Evolutionary conservation across 1,284 basidiomycete species (phyloP).

Genomic region (Athelia sp.): DNA sequence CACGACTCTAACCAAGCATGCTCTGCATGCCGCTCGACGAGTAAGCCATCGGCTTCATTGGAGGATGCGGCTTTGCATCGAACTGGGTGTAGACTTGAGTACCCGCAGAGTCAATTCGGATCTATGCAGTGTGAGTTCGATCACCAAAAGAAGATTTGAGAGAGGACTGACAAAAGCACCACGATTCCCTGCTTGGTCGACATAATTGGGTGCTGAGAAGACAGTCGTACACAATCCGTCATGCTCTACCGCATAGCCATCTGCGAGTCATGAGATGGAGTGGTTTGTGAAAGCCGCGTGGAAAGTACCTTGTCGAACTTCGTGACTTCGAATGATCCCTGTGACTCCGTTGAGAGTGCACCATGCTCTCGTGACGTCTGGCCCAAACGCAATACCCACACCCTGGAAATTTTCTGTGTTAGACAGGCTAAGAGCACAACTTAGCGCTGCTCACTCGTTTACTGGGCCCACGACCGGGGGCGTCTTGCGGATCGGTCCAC

Average conservation of each 20-base stretch:
- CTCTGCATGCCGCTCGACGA: conserved; percentile 49
- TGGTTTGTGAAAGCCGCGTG: conserved; percentile 1
- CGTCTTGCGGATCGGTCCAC: conserved; percentile 95
- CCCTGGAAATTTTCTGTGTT: conserved; percentile 56
- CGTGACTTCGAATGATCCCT: conserved; percentile 92
- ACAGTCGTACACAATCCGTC: conserved; percentile 84
- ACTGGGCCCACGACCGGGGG: conserved; percentile 89
- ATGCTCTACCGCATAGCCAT: conserved; percentile 87
- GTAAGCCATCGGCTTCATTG: conserved; percentile 93
- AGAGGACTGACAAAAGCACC: conserved; percentile 66
- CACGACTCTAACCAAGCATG: conserved; percentile 24
- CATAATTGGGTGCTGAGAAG: conserved; percentile 83
- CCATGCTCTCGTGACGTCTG: conserved; percentile 87
- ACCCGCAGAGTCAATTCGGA: conserved; percentile 79
- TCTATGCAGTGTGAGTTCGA: conserved; percentile 38
- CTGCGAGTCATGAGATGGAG: conserved; percentile 28
- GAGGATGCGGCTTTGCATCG: conserved; percentile 83
- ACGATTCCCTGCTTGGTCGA: conserved; percentile 78
- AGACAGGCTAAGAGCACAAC: conserved; percentile 9
- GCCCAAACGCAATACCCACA: conserved; percentile 94
- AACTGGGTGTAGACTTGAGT: conserved; percentile 79
- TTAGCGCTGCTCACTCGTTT: conserved; percentile 69
- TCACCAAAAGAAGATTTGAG: conserved; percentile 4
- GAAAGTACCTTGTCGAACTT: conserved; percentile 84
- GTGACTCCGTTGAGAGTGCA: conserved; percentile 85